Evolutionary conservation across 441 rosid species (phyloP).

Genomic region (Flueggea neowawraea): DNA sequence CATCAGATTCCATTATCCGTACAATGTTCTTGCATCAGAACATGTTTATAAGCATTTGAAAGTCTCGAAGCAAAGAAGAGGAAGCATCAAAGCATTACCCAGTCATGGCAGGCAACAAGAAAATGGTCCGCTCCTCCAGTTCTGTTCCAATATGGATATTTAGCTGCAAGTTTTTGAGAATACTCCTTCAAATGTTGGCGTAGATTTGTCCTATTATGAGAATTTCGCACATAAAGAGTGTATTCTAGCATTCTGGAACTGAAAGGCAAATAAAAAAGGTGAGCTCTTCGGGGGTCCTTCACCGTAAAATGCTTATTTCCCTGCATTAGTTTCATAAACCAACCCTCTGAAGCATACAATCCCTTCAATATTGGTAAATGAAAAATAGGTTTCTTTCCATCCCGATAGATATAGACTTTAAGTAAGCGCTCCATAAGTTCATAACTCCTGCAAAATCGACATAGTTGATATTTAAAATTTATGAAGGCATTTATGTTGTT

Average conservation of each 20-base stretch:
- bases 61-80: background rate
- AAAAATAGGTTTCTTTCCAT: conserved; percentile 73
- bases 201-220: conserved; percentile 57
- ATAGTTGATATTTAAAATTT: conserved; percentile 18
- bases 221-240: conserved; percentile 45
- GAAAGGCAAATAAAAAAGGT: conserved; percentile 77
- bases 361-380: conserved; percentile 82
- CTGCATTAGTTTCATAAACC: conserved; percentile 74
- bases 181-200: conserved; percentile 59
- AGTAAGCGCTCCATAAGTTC: conserved; percentile 77
- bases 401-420: conserved; percentile 72
- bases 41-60: background rate
- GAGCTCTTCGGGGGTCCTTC: conserved; percentile 54
- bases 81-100: conserved; percentile 45
- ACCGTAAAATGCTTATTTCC: conserved; percentile 42
- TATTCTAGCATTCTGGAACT: conserved; percentile 69
- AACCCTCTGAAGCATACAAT: conserved; percentile 82
- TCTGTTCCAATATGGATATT: conserved; percentile 54
- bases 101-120: conserved; percentile 83
- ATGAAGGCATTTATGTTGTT: background rate
- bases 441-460: conserved; percentile 60
- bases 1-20: too few species aligned
- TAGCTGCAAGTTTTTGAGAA: conserved; percentile 53
- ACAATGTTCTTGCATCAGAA: too few species aligned
- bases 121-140: conserved; percentile 89